A percentile compares a stretch with the other conserved stretches of the same genome.
Conservation (phyloP, 2,329 filamentous ascomycete genomes). For the Ramularia collo-cygni region DNA sequence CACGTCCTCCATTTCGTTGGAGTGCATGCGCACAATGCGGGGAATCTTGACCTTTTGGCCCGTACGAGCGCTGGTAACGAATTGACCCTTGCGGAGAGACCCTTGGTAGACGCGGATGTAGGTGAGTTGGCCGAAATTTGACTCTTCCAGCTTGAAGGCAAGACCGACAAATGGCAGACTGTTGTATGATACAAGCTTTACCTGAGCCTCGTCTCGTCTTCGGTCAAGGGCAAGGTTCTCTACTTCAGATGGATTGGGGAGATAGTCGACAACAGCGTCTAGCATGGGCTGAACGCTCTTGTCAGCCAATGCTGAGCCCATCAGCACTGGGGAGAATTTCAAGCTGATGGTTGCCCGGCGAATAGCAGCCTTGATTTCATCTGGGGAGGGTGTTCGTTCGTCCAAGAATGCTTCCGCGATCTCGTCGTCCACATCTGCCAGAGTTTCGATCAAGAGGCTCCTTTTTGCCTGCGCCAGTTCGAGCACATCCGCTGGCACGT, state of each 20-base stretch:
- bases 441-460: slow-evolving; percentile 80
- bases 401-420: slow-evolving; percentile 94
- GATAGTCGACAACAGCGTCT: slow-evolving; percentile 90
- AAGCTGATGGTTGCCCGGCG: slow-evolving; percentile 79
- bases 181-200: slow-evolving; percentile 89
- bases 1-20: slow-evolving; percentile 98
- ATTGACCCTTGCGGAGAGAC: slow-evolving; percentile 75
- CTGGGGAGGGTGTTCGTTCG: slow-evolving; percentile 67
- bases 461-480: slow-evolving; percentile 76
- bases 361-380: slow-evolving; percentile 88
- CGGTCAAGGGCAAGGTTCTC: slow-evolving; percentile 84
- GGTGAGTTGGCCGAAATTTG: slow-evolving; percentile 95
- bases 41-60: slow-evolving; percentile 96
- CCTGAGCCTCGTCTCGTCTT: slow-evolving; percentile 66
- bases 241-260: slow-evolving; percentile 85
- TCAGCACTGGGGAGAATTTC: slow-evolving; percentile 91
- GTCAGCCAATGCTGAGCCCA: slow-evolving; percentile 92
- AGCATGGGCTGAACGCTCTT: slow-evolving; percentile 95
- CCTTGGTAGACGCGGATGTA: slow-evolving; percentile 99
- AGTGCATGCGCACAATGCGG: slow-evolving; percentile 98
- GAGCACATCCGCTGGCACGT: slow-evolving; percentile 73
- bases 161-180: slow-evolving; percentile 88
- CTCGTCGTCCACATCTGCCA: slow-evolving; percentile 96
- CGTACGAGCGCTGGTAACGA: slow-evolving; percentile 87
- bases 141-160: slow-evolving; percentile 98